phyloP scores from a whole-genome alignment of 192 early-diverging fungal genomes.

The Coemansia sp. region DNA sequence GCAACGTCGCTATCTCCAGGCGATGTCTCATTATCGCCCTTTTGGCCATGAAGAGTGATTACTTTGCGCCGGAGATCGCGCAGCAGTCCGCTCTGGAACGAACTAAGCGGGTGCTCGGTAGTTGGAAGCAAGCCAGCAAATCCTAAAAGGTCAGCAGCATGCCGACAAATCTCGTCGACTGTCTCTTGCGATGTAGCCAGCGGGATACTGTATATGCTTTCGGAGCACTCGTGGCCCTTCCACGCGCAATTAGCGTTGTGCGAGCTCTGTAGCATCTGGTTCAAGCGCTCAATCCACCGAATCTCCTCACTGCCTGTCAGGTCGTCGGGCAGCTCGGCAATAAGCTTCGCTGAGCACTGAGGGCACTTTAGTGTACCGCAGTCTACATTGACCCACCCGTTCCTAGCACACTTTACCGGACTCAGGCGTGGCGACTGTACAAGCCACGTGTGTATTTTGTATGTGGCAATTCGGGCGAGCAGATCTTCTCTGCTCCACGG shows the following conservation, averaged over 20 bases:
- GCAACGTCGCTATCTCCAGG: slow-evolving; percentile 2
- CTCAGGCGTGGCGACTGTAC: slow-evolving; percentile 36
- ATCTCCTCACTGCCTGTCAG: slow-evolving; percentile 31
- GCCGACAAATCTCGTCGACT: slow-evolving; percentile 33
- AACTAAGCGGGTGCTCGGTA: slow-evolving; percentile 31
- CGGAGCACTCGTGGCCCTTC: slow-evolving; percentile 34
- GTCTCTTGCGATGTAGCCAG: slow-evolving; percentile 36
- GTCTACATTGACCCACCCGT: slow-evolving; percentile 51
- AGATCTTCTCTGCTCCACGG: slow-evolving; percentile 52
- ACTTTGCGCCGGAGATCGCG: slow-evolving; percentile 16
- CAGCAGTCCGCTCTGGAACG: slow-evolving; percentile 36
- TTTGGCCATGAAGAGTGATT: background rate
- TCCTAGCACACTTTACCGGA: slow-evolving; percentile 47
- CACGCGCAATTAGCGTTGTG: slow-evolving; percentile 42
- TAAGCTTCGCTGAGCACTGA: slow-evolving; percentile 37
- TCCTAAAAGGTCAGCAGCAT: slow-evolving; percentile 27
- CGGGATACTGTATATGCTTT: slow-evolving; percentile 33
- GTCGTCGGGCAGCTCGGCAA: slow-evolving; percentile 43
- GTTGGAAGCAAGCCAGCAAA: slow-evolving; percentile 21
- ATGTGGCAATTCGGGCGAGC: slow-evolving; percentile 48
- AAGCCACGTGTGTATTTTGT: slow-evolving; percentile 51
- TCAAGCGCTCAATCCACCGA: slow-evolving; percentile 35
- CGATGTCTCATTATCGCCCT: background rate
- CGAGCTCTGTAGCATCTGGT: slow-evolving; percentile 44
- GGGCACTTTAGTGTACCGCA: slow-evolving; percentile 47